phyloP scores from a whole-genome alignment of 2,329 filamentous ascomycete species.

The Thermothelomyces thermophilus region DNA sequence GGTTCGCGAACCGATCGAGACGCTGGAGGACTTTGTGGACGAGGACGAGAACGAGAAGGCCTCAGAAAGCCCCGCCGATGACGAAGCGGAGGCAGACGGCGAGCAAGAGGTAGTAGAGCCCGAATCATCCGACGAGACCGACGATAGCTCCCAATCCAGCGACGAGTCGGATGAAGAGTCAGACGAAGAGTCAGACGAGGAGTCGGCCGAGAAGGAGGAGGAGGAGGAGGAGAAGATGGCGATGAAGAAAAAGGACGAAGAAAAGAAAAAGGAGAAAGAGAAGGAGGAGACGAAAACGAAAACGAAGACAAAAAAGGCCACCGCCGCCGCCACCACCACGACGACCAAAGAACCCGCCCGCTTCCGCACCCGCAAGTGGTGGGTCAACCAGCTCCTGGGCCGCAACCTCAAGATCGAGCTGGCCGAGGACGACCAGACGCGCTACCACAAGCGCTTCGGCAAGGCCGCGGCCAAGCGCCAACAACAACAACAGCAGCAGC shows the following conservation, averaged over 20 bases:
- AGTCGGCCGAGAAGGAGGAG: too few species aligned
- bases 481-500: slow-evolving; percentile 22
- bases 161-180: slow-evolving; percentile 4
- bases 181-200: slow-evolving; percentile 19
- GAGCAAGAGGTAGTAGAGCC: too few species aligned
- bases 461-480: slow-evolving; percentile 52
- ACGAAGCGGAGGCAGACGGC: slow-evolving; percentile 7
- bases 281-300: too few species aligned
- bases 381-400: slow-evolving; percentile 77
- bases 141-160: neutral
- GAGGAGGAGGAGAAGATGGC: too few species aligned
- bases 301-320: slow-evolving; percentile 31
- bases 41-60: slow-evolving; percentile 54
- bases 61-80: slow-evolving; percentile 36
- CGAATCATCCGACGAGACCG: neutral
- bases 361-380: slow-evolving; percentile 63
- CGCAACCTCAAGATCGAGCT: slow-evolving; percentile 82
- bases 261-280: too few species aligned
- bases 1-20: slow-evolving; percentile 59
- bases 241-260: too few species aligned
- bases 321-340: slow-evolving; percentile 11
- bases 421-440: slow-evolving; percentile 79
- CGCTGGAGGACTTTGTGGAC: slow-evolving; percentile 54
- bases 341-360: slow-evolving; percentile 38
- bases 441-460: slow-evolving; percentile 92